phyloP scores from a whole-genome alignment of 2,329 filamentous ascomycete species.

The Aspergillus hiratsukae region DNA sequence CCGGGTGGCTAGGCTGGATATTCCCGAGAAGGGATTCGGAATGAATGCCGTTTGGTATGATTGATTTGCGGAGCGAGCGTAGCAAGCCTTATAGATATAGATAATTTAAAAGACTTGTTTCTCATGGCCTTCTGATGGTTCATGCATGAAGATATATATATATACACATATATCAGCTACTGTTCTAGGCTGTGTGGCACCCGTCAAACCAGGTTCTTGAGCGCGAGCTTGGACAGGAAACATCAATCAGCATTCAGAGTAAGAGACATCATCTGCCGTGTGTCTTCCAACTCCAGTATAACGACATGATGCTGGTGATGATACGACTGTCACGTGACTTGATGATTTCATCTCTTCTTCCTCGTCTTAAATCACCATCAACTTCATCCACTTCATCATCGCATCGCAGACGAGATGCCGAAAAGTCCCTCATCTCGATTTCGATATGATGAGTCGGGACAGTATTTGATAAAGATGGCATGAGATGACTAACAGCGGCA shows the following conservation, averaged over 20 bases:
- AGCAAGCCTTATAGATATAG: not conserved
- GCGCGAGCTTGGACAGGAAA: too few relatives aligned
- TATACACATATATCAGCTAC: too few relatives aligned
- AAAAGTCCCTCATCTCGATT: not conserved
- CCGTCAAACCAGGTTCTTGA: too few relatives aligned
- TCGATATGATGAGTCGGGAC: not conserved
- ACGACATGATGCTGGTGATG: not conserved
- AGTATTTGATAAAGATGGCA: not conserved
- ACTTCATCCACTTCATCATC: too few relatives aligned
- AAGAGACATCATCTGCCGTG: too few relatives aligned
- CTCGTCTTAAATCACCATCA: not conserved
- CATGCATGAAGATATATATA: too few relatives aligned
- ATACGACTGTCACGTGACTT: not conserved
- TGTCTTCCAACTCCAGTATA: too few relatives aligned
- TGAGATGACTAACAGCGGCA: not conserved
- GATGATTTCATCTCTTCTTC: not conserved
- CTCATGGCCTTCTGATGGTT: too few relatives aligned
- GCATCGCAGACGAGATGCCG: not conserved
- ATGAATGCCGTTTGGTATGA: constrained; percentile 98
- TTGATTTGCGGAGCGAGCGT: too few relatives aligned
- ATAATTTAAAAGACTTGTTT: too few relatives aligned
- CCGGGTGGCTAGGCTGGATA: constrained; percentile 69
- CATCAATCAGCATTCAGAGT: too few relatives aligned
- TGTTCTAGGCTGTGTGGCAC: too few relatives aligned
- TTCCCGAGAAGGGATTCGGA: constrained; percentile 83